Evolutionary conservation across 2,329 filamentous ascomycete species (phyloP), one percentile per base, ranked within the genome.

Genomic region (Penicillium paneum): DNA sequence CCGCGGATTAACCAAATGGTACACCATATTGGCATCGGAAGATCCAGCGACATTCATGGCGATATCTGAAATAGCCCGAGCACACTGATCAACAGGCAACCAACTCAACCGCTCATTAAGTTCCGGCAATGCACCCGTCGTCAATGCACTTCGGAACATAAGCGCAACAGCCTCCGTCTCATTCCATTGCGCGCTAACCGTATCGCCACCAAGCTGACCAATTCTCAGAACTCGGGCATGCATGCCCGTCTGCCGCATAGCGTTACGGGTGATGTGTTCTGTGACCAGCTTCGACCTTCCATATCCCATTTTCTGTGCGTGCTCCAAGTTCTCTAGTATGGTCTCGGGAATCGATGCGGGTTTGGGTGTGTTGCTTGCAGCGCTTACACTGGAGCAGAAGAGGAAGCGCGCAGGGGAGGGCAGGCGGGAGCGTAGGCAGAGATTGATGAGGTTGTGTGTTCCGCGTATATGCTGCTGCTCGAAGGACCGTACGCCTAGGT

Each of bases 401-500:
- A 79, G 72, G 59, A 82, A 79, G 0, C 67, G 66, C 1, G 74
- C 71, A 0, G 74, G 72, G 0, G 49, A 55, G 0, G 65, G 61
- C 6, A 68, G 57, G 15, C 61, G 57, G 2, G 70, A 68, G 19
- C 67, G 64, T 0, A 77, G 65, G 41, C 73, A 76, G 28, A 77
- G 63, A 48, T 74, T 68, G 55, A 77, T 73, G 35, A 74, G 61
- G 54, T 83, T 79, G 12, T 71, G 71, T 12, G 82, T 70, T 29
- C 77, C 79, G 3, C 73, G 71, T 35, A 86, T 79, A 56, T 81
- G 79, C 51, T 82, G 78, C 39, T 76, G 75, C 45, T 78, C 77
- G 59, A 87, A 88, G 49, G 78, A 82, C 35, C 71, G 70, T 0
- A 87, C 74, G 3, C 79, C 78, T 36, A 85, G 73, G 17, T 78